Evolutionary conservation across 441 rosid species (phyloP).

Genomic region (Monsonia emarginata): DNA sequence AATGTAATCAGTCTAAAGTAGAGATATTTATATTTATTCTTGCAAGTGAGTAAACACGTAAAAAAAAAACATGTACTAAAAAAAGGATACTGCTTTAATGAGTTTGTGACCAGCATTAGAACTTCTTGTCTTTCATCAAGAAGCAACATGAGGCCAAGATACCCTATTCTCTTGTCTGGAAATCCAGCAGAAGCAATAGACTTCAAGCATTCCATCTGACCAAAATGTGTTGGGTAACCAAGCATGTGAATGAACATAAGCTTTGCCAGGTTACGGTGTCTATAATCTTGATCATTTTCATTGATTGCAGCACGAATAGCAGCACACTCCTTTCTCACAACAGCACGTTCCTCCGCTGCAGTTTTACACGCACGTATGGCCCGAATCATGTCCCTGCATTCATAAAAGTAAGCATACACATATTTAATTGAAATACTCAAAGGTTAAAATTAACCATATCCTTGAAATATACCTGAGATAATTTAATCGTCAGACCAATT

Average conservation of each 20-base stretch:
- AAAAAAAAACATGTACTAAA: slow-evolving; percentile 7
- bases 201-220: slow-evolving; percentile 98
- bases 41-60: background rate
- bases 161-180: slow-evolving; percentile 97
- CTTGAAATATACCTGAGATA: background rate
- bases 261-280: slow-evolving; percentile 88
- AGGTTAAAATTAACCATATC: background rate
- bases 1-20: background rate
- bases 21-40: background rate
- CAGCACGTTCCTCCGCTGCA: slow-evolving; percentile 96
- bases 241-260: slow-evolving; percentile 99
- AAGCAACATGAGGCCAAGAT: slow-evolving; percentile 93
- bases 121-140: slow-evolving; percentile 99
- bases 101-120: slow-evolving; percentile 95
- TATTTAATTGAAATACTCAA: background rate
- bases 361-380: slow-evolving; percentile 96
- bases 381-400: slow-evolving; percentile 95
- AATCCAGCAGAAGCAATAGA: slow-evolving; percentile 86
- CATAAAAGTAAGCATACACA: slow-evolving; percentile 13
- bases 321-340: slow-evolving; percentile 94
- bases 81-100: slow-evolving; percentile 92
- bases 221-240: slow-evolving; percentile 98
- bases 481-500: background rate
- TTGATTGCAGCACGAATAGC: slow-evolving; percentile 79
- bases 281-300: slow-evolving; percentile 79